Conservation (phyloP, 2,329 filamentous ascomycete species). For the Coniochaeta pulveracea region DNA sequence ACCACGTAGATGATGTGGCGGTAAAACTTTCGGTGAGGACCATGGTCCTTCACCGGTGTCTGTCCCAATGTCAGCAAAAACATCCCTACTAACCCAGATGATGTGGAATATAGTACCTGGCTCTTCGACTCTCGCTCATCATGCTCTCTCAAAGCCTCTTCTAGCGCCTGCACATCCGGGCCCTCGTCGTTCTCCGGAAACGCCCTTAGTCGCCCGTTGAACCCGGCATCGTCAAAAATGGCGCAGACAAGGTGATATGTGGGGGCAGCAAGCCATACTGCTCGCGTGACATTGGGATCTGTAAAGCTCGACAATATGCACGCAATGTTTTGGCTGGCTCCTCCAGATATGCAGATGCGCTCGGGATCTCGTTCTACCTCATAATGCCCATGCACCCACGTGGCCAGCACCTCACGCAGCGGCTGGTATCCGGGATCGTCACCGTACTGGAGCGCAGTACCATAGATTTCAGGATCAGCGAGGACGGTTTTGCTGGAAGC, state of each 20-base stretch:
- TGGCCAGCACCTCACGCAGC: slow-evolving; percentile 56
- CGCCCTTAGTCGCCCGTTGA: slow-evolving; percentile 39
- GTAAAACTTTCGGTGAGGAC: slow-evolving; percentile 60
- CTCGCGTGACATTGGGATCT: slow-evolving; percentile 47
- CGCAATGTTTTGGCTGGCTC: slow-evolving; percentile 63
- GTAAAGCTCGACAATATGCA: slow-evolving; percentile 49
- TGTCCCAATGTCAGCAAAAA: not conserved
- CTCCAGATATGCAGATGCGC: slow-evolving; percentile 72
- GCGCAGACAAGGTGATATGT: slow-evolving; percentile 52
- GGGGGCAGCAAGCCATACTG: slow-evolving; percentile 51
- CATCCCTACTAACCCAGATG: not conserved
- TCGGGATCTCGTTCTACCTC: slow-evolving; percentile 19
- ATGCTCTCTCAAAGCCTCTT: not conserved
- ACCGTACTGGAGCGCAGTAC: slow-evolving; percentile 65
- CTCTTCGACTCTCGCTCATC: not conserved
- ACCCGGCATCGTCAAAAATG: slow-evolving; percentile 51
- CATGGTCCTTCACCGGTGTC: slow-evolving; percentile 13
- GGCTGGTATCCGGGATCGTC: slow-evolving; percentile 64
- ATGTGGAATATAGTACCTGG: slow-evolving; percentile 24
- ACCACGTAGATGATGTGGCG: slow-evolving; percentile 74
- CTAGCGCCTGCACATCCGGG: not conserved
- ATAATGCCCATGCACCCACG: slow-evolving; percentile 44
- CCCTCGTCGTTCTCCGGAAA: slow-evolving; percentile 60
- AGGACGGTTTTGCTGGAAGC: slow-evolving; percentile 50
- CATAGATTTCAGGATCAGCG: slow-evolving; percentile 42